Percentiles rank a stretch among this genome's conserved stretches.
Evolutionary conservation across 129 eudicot genomes (phyloP).

Genomic region (Artemisia argyi): DNA sequence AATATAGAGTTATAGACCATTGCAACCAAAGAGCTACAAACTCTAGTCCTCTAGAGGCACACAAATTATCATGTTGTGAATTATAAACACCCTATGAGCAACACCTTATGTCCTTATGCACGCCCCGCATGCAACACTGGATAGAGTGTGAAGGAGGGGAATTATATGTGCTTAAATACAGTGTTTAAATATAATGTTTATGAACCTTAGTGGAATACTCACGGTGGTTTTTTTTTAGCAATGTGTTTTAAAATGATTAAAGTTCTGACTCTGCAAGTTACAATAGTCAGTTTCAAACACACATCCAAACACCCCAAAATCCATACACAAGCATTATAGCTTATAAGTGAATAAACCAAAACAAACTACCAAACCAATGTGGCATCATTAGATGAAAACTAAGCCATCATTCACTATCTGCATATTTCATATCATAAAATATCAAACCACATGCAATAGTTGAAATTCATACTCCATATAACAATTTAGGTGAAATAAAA

Average conservation of each 20-base stretch:
- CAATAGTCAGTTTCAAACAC: background rate
- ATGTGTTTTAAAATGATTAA: too few species aligned
- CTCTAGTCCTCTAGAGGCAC: too few species aligned
- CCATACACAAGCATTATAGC: background rate
- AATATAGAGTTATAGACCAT: too few species aligned
- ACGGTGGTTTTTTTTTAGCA: too few species aligned
- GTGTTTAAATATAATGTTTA: background rate
- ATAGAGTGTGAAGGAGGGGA: background rate
- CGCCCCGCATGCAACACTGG: background rate
- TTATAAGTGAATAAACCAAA: background rate
- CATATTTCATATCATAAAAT: background rate
- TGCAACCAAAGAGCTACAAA: too few species aligned
- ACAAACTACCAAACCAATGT: background rate
- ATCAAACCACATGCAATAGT: background rate
- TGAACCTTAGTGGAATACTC: background rate
- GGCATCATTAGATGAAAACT: background rate
- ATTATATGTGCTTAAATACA: background rate
- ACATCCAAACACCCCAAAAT: slow-evolving; percentile 1
- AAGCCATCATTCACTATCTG: background rate
- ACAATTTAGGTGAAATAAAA: background rate
- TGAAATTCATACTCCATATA: background rate
- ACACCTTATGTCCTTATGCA: too few species aligned
- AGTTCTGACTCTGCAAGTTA: background rate
- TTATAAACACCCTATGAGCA: too few species aligned
- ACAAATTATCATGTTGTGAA: too few species aligned